Evolutionary conservation across 805 yeast species (phyloP), one percentile per base, ranked within the genome.

Genomic region (Zygosaccharomyces gambellarensis): DNA sequence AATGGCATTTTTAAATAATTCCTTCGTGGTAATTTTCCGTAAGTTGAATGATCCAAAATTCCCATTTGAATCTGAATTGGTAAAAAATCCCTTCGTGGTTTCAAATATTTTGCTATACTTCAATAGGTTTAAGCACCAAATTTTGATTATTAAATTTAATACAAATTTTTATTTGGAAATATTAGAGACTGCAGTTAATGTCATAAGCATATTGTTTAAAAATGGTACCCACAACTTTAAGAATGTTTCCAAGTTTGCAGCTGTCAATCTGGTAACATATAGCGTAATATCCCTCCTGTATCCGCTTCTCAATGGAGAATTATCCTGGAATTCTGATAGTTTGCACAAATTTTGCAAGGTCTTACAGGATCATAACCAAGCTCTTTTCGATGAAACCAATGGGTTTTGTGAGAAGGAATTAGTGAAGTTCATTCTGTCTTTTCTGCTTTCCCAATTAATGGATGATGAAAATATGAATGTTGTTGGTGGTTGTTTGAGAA

Each of bases 161-260:
- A 8, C 45, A 11, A 39, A 28, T 51, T 72, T 9, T 56, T 67
- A 41, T 72, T 69, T 21, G 19, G 43, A 46, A 30, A 30, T 43
- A 5, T 43, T 48, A 14, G 39, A 48, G 12, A 45, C 46, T 29
- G 36, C 46, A 11, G 17, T 48, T 8, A 34, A 23, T 21, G 40
- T 48, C 29, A 36, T 45, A 3, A 34, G 45, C 7, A 8, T 42
- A 12, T 30, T 34, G 9, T 31, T 45, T 11, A 42, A 43, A n/a
- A 46, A 14, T 17, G 50, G 42, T n/a, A 40, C 36, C 6, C 21
- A 25, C 21, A 27, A 32, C 12, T 25, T 30, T n/a, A 46, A 48
- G 31, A 46, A 39, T 34, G 25, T 31, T 1, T 31, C 44, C n/a
- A 29, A 38, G 22, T 31, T 22, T n/a, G 25, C 46, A 5, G 27